Evolutionary conservation across 176 grass and related monocot species (phyloP).

Genomic region (Avena atlantica): DNA sequence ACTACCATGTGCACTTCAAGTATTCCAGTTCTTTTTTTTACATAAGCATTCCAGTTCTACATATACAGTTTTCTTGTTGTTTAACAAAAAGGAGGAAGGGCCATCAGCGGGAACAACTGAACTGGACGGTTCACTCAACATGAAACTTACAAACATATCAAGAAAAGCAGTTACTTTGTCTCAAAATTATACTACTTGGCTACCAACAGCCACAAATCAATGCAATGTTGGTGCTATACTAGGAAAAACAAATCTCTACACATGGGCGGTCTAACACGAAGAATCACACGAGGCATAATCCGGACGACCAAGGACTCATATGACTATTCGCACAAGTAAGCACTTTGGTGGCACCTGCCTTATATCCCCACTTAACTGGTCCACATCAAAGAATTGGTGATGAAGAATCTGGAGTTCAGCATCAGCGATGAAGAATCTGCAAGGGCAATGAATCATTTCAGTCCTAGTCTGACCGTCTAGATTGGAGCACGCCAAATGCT

Average conservation of each 20-base stretch:
- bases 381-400: not conserved
- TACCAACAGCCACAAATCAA: conserved; percentile 30
- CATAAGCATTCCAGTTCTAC: not conserved
- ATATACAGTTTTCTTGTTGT: not conserved
- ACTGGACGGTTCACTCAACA: not conserved
- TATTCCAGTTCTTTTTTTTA: not conserved
- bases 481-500: too few relatives aligned
- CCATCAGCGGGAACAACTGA: not conserved
- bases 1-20: not conserved
- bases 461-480: too few relatives aligned
- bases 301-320: not conserved
- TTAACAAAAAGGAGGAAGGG: not conserved
- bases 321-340: not conserved
- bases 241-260: conserved; percentile 27
- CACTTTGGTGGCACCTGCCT: not conserved
- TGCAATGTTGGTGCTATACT: not conserved
- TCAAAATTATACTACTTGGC: conserved; percentile 16
- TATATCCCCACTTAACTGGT: not conserved
- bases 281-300: not conserved
- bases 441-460: too few relatives aligned
- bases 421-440: too few relatives aligned
- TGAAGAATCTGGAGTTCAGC: too few relatives aligned
- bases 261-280: conserved; percentile 33
- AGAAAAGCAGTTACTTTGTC: not conserved
- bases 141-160: not conserved